phyloP scores from a whole-genome alignment of 257 asterid genomes.

The Solanum corneliomulleri region DNA sequence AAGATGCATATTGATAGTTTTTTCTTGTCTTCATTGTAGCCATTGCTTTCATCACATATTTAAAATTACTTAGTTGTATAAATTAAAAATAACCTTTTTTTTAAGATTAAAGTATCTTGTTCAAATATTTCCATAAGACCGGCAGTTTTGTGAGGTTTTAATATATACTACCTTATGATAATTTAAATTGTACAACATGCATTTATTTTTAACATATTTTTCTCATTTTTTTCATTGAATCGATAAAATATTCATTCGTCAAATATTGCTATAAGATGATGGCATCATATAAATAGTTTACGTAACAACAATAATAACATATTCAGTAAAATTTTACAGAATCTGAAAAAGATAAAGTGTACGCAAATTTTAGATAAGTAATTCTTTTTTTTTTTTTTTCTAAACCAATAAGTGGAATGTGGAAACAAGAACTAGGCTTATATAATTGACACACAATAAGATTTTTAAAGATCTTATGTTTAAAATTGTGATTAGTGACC shows the following conservation, averaged over 20 bases:
- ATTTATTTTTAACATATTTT: background rate
- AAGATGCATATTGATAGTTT: background rate
- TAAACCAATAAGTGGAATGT: background rate
- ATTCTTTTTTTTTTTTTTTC: background rate
- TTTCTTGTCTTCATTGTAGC: background rate
- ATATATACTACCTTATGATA: background rate
- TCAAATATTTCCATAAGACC: background rate
- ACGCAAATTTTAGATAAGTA: background rate
- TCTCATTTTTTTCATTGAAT: background rate
- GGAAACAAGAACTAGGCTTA: background rate
- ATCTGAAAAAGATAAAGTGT: accelerated
- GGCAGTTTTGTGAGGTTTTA: background rate
- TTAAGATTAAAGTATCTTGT: background rate
- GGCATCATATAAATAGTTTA: background rate
- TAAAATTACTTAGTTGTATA: background rate
- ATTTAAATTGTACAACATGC: background rate
- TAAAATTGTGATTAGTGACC: background rate
- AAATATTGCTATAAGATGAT: background rate
- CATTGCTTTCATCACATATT: background rate
- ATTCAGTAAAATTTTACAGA: too few species aligned
- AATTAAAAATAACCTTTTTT: background rate
- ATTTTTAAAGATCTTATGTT: background rate
- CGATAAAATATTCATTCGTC: background rate
- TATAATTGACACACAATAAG: background rate
- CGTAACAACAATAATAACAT: too few species aligned